Percentiles rank a stretch among this genome's conserved stretches.
phyloP scores from a whole-genome alignment of 257 asterid species.

The Solanum pennellii region DNA sequence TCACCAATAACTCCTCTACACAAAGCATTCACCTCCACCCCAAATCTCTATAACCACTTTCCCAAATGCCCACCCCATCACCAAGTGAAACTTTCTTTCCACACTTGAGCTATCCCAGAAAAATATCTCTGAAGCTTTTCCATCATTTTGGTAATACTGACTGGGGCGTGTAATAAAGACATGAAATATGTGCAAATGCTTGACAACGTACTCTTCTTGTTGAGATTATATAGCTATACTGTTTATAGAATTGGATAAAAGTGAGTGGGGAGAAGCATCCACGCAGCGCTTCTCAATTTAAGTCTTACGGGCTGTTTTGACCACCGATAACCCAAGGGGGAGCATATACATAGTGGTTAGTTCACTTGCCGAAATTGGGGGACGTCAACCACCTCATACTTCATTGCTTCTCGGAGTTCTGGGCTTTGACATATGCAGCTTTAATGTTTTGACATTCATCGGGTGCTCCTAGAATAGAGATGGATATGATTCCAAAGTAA shows the following conservation, averaged over 20 bases:
- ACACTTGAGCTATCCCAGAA: background rate
- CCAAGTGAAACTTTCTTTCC: background rate
- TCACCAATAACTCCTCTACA: background rate
- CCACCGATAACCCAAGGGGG: background rate
- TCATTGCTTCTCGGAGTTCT: background rate
- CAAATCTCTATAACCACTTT: background rate
- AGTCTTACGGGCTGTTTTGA: background rate
- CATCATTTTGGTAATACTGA: background rate
- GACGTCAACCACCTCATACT: background rate
- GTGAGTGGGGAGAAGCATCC: background rate
- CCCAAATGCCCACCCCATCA: background rate
- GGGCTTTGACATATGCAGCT: background rate
- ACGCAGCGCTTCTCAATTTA: background rate
- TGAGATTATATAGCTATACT: background rate
- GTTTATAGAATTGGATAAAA: background rate
- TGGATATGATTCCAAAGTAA: background rate
- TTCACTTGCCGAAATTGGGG: background rate
- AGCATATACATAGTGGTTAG: background rate
- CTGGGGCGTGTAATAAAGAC: background rate
- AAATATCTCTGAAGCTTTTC: background rate
- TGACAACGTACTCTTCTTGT: background rate
- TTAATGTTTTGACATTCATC: background rate
- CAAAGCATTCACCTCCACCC: background rate
- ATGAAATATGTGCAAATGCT: background rate
- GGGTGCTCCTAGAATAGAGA: background rate